phyloP scores from a whole-genome alignment of 179 eudicot species.

The Gypsophila paniculata region DNA sequence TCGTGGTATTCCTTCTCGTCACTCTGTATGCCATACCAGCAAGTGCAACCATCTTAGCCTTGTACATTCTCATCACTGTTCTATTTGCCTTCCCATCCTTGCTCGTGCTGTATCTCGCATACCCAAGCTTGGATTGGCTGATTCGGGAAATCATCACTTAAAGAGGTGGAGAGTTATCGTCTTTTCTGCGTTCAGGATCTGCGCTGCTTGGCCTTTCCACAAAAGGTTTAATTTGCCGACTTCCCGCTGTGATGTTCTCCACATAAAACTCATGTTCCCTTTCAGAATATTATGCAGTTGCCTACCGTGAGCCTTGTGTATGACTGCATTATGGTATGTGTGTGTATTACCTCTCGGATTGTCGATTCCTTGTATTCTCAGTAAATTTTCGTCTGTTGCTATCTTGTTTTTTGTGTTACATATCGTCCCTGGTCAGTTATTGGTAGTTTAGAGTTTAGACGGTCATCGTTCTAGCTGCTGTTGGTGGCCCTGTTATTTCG shows the following conservation, averaged over 20 bases:
- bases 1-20: slow-evolving; percentile 44
- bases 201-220: neutral
- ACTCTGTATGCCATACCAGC: slow-evolving; percentile 36
- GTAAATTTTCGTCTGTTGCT: neutral
- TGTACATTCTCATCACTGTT: slow-evolving; percentile 44
- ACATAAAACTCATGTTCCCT: neutral
- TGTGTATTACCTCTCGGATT: neutral
- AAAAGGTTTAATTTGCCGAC: slow-evolving; percentile 24
- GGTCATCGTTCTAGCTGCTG: neutral
- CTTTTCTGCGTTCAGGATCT: neutral
- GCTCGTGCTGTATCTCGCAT: slow-evolving; percentile 53
- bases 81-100: slow-evolving; percentile 55
- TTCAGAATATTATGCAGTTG: neutral
- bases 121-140: slow-evolving; percentile 60
- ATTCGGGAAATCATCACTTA: slow-evolving; percentile 34
- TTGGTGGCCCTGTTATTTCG: neutral
- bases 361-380: neutral
- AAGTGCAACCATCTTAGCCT: slow-evolving; percentile 9
- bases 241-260: slow-evolving; percentile 5
- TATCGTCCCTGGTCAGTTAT: neutral
- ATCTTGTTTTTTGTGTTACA: neutral
- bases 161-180: neutral
- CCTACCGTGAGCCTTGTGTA: slow-evolving; percentile 1
- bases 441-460: neutral
- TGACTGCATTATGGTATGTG: slow-evolving; percentile 14